Percentiles rank a stretch among this genome's conserved stretches.
phyloP scores from a whole-genome alignment of 805 yeast species.

The Candida peoriensis region DNA sequence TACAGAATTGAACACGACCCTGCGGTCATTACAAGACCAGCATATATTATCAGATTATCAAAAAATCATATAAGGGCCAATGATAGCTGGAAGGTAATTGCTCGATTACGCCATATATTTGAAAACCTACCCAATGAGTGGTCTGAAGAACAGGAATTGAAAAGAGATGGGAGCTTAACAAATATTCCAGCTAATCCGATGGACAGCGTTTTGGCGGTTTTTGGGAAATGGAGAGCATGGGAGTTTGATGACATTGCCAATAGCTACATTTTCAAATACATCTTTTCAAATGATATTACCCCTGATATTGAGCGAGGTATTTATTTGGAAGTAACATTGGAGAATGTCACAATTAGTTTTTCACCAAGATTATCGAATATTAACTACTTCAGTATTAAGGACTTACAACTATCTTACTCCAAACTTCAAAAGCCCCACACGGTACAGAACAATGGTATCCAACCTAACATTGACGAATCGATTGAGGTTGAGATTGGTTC shows the following conservation, averaged over 20 bases:
- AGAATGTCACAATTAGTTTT: slow-evolving; percentile 22
- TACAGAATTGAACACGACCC: slow-evolving; percentile 75
- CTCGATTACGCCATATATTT: slow-evolving; percentile 72
- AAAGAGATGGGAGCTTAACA: slow-evolving; percentile 31
- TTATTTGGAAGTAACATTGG: too few relatives aligned
- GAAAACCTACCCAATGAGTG: slow-evolving; percentile 53
- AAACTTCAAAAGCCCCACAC: too few relatives aligned
- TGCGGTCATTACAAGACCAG: slow-evolving; percentile 83
- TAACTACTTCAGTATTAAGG: too few relatives aligned
- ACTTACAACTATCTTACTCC: too few relatives aligned
- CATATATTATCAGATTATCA: slow-evolving; percentile 69
- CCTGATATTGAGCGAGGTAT: too few relatives aligned
- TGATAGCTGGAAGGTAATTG: slow-evolving; percentile 84
- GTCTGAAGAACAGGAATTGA: slow-evolving; percentile 30
- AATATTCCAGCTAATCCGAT: slow-evolving; percentile 48
- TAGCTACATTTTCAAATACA: slow-evolving; percentile 47
- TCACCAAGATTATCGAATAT: too few relatives aligned
- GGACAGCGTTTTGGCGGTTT: slow-evolving; percentile 49
- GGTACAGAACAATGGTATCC: too few relatives aligned
- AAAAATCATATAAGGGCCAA: slow-evolving; percentile 70
- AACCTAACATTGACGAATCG: too few relatives aligned
- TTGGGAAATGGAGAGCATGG: slow-evolving; percentile 87
- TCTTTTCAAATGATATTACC: slow-evolving; percentile 33
- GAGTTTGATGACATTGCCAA: slow-evolving; percentile 65
- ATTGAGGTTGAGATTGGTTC: slow-evolving; percentile 24